phyloP scores from a whole-genome alignment of 78 protist species.

The Tieghemostelium lacteum region DNA sequence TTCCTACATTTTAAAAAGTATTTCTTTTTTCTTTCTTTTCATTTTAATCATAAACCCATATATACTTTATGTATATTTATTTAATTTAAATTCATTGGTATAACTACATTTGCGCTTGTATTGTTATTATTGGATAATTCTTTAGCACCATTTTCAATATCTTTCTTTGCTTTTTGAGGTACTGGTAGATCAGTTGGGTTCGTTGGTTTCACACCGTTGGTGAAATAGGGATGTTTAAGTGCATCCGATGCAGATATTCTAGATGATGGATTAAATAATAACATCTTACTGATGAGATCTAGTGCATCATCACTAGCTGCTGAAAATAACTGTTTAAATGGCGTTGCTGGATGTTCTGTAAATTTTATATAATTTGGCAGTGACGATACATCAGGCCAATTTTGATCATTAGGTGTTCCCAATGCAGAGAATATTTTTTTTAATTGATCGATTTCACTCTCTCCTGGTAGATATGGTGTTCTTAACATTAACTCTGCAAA shows the following conservation, averaged over 20 bases:
- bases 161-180: constrained; percentile 55
- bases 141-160: no score
- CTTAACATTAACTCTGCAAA: constrained; percentile 88
- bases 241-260: constrained; percentile 79
- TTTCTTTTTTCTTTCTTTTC: no score
- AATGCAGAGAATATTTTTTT: constrained; percentile 65
- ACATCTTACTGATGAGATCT: constrained; percentile 55
- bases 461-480: constrained; percentile 85
- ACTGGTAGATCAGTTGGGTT: constrained; percentile 47
- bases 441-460: constrained; percentile 80
- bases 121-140: no score
- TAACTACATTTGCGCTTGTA: no score
- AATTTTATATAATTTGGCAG: constrained; percentile 75
- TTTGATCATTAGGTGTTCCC: constrained; percentile 77
- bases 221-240: constrained; percentile 82
- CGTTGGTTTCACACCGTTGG: constrained; percentile 33
- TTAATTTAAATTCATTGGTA: no score
- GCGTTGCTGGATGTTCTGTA: constrained; percentile 72
- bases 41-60: no score
- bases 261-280: constrained; percentile 68
- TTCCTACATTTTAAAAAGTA: no score
- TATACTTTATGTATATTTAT: no score
- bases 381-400: constrained; percentile 81
- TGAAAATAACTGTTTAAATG: constrained; percentile 61
- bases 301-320: constrained; percentile 77